Conservation (phyloP, 768 basidiomycete genomes). For the Termitomyces sp. region DNA sequence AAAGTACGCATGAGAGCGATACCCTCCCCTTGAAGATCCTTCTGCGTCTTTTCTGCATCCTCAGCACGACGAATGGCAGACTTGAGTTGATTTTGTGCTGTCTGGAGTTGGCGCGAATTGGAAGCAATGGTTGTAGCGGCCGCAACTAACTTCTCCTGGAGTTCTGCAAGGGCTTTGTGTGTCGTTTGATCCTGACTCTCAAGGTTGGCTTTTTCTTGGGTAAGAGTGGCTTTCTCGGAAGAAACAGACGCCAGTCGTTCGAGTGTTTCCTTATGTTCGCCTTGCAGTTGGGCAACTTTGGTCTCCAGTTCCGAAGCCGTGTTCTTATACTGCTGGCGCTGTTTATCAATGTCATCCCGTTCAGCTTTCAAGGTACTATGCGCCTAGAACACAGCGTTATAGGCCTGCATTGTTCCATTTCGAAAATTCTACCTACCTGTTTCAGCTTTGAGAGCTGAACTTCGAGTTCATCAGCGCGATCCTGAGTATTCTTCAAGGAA, state of each 20-base stretch:
- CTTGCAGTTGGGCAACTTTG: constrained; percentile 44
- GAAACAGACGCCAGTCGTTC: constrained; percentile 40
- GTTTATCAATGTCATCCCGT: constrained; percentile 50
- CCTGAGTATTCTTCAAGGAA: constrained; percentile 73
- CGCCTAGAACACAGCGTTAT: constrained; percentile 32
- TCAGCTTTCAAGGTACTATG: constrained; percentile 58
- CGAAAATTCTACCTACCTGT: constrained; percentile 45
- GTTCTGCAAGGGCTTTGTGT: constrained; percentile 42
- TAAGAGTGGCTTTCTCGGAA: constrained; percentile 44
- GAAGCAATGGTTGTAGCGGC: constrained; percentile 50
- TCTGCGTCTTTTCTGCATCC: constrained; percentile 68
- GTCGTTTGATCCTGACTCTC: constrained; percentile 43
- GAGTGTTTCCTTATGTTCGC: constrained; percentile 32
- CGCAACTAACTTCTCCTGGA: constrained; percentile 58
- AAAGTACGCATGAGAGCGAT: constrained; percentile 75
- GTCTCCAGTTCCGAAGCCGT: constrained; percentile 44
- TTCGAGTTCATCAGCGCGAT: constrained; percentile 80
- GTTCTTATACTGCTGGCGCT: constrained; percentile 36
- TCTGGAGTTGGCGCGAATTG: constrained; percentile 54
- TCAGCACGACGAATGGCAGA: constrained; percentile 64
- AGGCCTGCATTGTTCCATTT: not conserved
- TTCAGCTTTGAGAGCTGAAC: constrained; percentile 77
- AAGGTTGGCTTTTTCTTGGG: constrained; percentile 46
- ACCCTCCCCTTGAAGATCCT: constrained; percentile 74
- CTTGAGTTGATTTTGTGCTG: constrained; percentile 62